phyloP scores from a whole-genome alignment of 176 grass and related monocot species.

The Eragrostis curvula region DNA sequence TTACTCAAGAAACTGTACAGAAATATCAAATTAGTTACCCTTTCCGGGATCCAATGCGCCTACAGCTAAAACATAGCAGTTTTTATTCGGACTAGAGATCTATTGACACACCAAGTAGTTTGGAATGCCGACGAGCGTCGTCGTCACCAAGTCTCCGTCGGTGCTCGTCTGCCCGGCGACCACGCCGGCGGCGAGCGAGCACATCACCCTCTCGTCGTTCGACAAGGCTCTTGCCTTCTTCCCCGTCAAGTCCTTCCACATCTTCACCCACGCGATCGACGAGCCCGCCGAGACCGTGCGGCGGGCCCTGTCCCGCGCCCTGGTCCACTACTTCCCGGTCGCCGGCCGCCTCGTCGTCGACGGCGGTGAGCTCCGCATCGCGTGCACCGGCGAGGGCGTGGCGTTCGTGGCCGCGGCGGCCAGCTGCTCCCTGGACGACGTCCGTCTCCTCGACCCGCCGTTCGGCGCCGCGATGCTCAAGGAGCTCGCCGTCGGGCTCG shows the following conservation, averaged over 20 bases:
- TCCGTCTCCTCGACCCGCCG: slow-evolving; percentile 14
- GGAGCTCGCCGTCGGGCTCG: neutral
- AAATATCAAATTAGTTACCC: no score
- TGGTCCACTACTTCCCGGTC: slow-evolving; percentile 35
- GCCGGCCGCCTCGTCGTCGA: no score
- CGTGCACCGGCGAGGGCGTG: slow-evolving; percentile 24
- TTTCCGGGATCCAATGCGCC: no score
- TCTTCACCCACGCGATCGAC: neutral
- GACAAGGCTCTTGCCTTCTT: slow-evolving; percentile 23
- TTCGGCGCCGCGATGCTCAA: neutral
- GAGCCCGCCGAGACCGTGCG: slow-evolving; percentile 2
- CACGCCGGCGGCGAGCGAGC: neutral
- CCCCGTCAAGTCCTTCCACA: slow-evolving; percentile 13
- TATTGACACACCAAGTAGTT: no score
- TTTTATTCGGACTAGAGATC: no score
- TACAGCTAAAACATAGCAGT: no score
- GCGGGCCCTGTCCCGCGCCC: neutral
- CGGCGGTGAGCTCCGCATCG: neutral
- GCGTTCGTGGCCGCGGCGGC: slow-evolving; percentile 30
- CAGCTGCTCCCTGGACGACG: neutral
- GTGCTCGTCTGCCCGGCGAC: slow-evolving; percentile 17
- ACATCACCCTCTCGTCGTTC: slow-evolving; percentile 17
- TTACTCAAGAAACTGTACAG: no score
- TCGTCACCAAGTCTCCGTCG: no score
- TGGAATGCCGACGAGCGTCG: neutral